Base-by-base conservation (phyloP, 169 alveolate genomes). In the Cryptosporidium ryanae region DNA sequence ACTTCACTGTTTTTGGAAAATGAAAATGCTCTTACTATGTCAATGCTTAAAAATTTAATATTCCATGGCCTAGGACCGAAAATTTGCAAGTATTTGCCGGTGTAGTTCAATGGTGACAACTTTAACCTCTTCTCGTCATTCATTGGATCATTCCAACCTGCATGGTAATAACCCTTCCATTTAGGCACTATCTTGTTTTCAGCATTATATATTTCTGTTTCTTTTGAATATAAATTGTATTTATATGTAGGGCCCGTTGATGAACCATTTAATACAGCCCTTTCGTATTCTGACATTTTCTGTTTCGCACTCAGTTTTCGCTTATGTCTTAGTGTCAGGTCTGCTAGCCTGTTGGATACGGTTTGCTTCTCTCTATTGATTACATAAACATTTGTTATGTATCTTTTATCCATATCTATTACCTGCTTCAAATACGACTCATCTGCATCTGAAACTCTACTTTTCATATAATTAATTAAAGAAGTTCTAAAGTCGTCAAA, bases 61-160 rank as follows among this genome's bases (percentile, higher is more conserved):
- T 76, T 76, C 87, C 87, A 76, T 6, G 87, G 87, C 50, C 87
- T 76, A 13, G 87, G 87, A 61, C 87, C 87, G 31, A 76, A 76
- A 13, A 76, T 59, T 25, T 76, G 87, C 5, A 38, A 32, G 7
- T 25, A 32, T 25, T 76, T 44, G 0, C 87, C 87, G 8, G 76
- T 32, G 49, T 76, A 76, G 34, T 18, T 23, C 18, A 70, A 67
- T 25, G 87, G 66, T 8, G 31, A 23, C 1, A 76, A 23, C 0
- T 55, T 57, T 7, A 38, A 21, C 17, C 29, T 68, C 29, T 15
- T 23, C 57, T 61, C 71, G 5, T 76, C 87, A 2, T 21, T 61
- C 25, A 13, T 54, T 32, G 27, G n/a, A 17, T 32, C 43, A 29
- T 76, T 61, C 87, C 87, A 76, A 18, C 87, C 87, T 34, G 71